A percentile compares a stretch with the other conserved stretches of the same genome.
Evolutionary conservation across 169 alveolate species (phyloP).

Genomic region (Cryptosporidium viatorum): DNA sequence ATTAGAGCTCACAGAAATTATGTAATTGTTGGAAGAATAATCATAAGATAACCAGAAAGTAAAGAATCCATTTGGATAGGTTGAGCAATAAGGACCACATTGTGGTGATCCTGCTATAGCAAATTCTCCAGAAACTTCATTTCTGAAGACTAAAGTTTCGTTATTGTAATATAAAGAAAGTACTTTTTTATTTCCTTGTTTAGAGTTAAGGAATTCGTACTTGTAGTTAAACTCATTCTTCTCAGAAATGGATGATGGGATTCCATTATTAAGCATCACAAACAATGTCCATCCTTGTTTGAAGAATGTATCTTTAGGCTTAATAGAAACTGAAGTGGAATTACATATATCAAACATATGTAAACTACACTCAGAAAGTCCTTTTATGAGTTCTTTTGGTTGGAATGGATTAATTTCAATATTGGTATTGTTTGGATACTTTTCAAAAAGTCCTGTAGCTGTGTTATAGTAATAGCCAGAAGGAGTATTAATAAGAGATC

Average conservation of each 20-base stretch:
- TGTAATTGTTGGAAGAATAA: constrained; percentile 22
- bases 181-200: constrained; percentile 16
- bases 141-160: constrained; percentile 40
- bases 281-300: constrained; percentile 58
- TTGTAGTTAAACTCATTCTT: constrained; percentile 38
- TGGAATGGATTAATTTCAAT: constrained; percentile 58
- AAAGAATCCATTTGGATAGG: constrained; percentile 59
- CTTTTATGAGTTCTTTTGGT: constrained; percentile 39
- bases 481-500: constrained; percentile 28
- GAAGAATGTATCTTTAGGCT: constrained; percentile 29
- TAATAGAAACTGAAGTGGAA: constrained; percentile 27
- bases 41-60: constrained; percentile 68
- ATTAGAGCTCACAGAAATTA: constrained; percentile 29
- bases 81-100: constrained; percentile 71
- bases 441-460: constrained; percentile 57
- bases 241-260: constrained; percentile 32
- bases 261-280: constrained; percentile 52
- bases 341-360: constrained; percentile 70
- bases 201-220: constrained; percentile 33
- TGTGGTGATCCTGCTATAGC: constrained; percentile 69
- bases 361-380: constrained; percentile 32
- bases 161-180: constrained; percentile 19
- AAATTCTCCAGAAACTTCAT: constrained; percentile 49
- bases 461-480: constrained; percentile 54
- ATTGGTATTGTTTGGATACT: constrained; percentile 49